Conservation (phyloP, 345 rosid species). For the Ailanthus altissimus region DNA sequence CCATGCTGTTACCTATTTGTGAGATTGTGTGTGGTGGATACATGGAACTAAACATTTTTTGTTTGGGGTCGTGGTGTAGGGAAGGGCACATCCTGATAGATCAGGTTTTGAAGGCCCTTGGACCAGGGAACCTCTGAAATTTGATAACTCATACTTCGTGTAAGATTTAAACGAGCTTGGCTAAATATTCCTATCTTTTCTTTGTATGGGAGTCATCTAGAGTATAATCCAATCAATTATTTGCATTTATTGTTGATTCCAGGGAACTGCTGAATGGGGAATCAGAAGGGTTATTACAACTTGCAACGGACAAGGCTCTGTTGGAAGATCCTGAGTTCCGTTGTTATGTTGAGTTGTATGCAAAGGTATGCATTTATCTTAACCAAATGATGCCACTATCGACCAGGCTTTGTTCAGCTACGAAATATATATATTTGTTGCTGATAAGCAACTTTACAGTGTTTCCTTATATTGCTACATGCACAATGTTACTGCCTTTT, state of each 20-base stretch:
- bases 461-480: background rate
- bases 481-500: background rate
- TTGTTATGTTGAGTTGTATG: constrained; percentile 74
- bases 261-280: constrained; percentile 79
- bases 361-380: constrained; percentile 52
- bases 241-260: constrained; percentile 10
- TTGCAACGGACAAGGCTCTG: constrained; percentile 78
- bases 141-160: constrained; percentile 94
- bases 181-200: background rate
- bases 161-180: constrained; percentile 37
- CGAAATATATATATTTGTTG: background rate
- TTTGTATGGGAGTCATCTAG: background rate
- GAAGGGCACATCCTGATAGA: constrained; percentile 91
- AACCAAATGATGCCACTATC: background rate
- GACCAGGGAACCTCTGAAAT: constrained; percentile 90
- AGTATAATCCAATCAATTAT: background rate
- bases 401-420: background rate
- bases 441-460: background rate
- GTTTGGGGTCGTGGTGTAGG: constrained; percentile 45
- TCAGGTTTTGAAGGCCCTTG: constrained; percentile 98
- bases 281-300: constrained; percentile 80
- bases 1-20: background rate
- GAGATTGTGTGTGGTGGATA: background rate
- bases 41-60: constrained; percentile 9
- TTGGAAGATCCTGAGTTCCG: constrained; percentile 70